A percentile compares a stretch with the other conserved stretches of the same genome.
Evolutionary conservation across 139 green algal genomes (phyloP).

Genomic region (Medakamo hakoo): DNA sequence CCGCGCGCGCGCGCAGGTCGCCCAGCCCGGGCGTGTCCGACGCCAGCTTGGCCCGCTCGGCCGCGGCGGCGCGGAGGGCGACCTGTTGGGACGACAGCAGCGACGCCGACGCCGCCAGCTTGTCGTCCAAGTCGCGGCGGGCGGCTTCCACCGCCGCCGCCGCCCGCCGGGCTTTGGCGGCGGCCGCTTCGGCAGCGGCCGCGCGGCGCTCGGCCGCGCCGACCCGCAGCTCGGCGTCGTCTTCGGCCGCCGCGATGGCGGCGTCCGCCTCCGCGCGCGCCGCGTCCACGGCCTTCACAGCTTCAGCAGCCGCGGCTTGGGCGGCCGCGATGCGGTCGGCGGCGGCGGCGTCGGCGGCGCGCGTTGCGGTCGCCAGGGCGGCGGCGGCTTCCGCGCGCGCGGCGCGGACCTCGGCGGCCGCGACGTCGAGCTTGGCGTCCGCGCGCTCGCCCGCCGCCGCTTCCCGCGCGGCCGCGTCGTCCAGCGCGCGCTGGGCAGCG

Average conservation of each 20-base stretch:
- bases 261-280: background rate
- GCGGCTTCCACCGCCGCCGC: background rate
- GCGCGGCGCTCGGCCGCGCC: too few species aligned
- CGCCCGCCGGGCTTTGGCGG: too few species aligned
- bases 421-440: background rate
- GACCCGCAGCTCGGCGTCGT: background rate
- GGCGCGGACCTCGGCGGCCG: too few species aligned
- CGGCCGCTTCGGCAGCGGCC: background rate
- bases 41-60: too few species aligned
- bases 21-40: too few species aligned
- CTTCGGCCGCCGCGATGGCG: too few species aligned
- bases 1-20: too few species aligned
- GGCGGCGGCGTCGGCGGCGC: background rate
- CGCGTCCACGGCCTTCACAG: too few species aligned
- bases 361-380: too few species aligned
- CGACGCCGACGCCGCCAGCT: background rate
- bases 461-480: background rate
- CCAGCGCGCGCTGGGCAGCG: too few species aligned
- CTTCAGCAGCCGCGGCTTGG: too few species aligned
- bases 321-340: too few species aligned
- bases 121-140: background rate
- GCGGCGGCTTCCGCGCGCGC: background rate
- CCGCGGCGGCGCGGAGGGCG: background rate
- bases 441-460: background rate
- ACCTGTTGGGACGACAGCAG: background rate